Percentiles rank a stretch among this genome's conserved stretches.
Conservation (phyloP, 805 yeast species). For the Yarrowia deformans region DNA sequence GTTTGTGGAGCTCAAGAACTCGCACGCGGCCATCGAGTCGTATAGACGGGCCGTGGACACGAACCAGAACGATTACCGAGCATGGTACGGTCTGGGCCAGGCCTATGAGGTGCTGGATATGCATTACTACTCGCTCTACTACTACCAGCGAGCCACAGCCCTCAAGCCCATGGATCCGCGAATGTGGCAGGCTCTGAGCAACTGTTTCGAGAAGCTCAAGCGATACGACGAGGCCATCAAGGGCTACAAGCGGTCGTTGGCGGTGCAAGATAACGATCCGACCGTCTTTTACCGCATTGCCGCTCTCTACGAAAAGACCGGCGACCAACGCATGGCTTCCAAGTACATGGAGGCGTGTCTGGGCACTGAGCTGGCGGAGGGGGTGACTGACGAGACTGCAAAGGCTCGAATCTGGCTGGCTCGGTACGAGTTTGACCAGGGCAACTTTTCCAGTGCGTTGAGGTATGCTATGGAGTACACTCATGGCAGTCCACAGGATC, state of each 20-base stretch:
- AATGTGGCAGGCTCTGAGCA: constrained; percentile 96
- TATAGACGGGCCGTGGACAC: constrained; percentile 93
- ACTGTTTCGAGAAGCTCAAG: constrained; percentile 81
- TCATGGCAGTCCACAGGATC: constrained; percentile 79
- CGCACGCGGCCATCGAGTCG: constrained; percentile 97
- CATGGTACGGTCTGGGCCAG: constrained; percentile 99
- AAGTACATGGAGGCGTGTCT: constrained; percentile 69
- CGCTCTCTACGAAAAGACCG: constrained; percentile 63
- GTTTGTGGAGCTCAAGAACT: constrained; percentile 92
- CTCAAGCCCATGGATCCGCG: constrained; percentile 87
- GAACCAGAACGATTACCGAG: constrained; percentile 86
- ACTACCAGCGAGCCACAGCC: constrained; percentile 89
- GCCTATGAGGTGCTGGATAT: constrained; percentile 96
- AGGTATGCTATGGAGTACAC: constrained; percentile 74
- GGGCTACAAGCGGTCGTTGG: constrained; percentile 79
- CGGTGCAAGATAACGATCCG: constrained; percentile 63
- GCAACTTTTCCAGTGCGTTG: constrained; percentile 72
- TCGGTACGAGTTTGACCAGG: constrained; percentile 61
- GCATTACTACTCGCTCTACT: constrained; percentile 90
- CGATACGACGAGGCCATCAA: constrained; percentile 76
- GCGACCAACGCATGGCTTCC: constrained; percentile 62
- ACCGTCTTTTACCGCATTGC: constrained; percentile 72
- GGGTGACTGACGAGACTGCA: constrained; percentile 72
- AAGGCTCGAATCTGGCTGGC: constrained; percentile 91
- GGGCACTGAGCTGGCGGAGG: constrained; percentile 69